A percentile compares a stretch with the other conserved stretches of the same genome.
These are phyloP conservation scores for Rhamnella rubrinervis DNA, from an alignment of 331 rosid genomes.

Conservation along the genomic window DNA sequence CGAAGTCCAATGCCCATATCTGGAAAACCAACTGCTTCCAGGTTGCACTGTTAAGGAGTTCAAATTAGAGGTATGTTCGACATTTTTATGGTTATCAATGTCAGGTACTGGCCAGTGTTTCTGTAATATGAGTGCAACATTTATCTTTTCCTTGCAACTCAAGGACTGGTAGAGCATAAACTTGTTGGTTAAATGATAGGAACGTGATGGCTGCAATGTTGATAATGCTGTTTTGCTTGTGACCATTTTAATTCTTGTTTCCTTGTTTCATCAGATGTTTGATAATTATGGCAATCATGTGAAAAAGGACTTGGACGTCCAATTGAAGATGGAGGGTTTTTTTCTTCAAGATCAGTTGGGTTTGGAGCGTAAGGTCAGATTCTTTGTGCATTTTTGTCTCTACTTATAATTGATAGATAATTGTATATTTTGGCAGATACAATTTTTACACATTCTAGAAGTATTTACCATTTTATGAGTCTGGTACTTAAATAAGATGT, in stretches of 20 bases:
- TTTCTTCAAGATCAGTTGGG: slow-evolving; percentile 32
- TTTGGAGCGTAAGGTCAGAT: slow-evolving; percentile 31
- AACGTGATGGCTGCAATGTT: slow-evolving; percentile 1
- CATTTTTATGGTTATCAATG: background rate
- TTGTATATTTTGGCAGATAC: background rate
- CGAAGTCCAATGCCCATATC: slow-evolving; percentile 22
- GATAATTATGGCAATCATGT: slow-evolving; percentile 52
- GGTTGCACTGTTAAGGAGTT: slow-evolving; percentile 40
- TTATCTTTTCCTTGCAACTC: background rate
- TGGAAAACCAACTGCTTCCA: slow-evolving; percentile 33
- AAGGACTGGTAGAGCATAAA: background rate
- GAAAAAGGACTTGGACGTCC: slow-evolving; percentile 33
- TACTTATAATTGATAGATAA: background rate
- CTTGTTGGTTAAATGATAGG: slow-evolving; percentile 5
- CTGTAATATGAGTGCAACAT: background rate
- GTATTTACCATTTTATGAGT: too few species aligned
- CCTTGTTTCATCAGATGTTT: slow-evolving; percentile 40
- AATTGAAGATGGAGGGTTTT: slow-evolving; percentile 36
- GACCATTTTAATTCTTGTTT: slow-evolving; percentile 8
- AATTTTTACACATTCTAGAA: too few species aligned
- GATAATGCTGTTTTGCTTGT: background rate
- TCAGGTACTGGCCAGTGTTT: background rate
- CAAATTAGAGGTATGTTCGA: slow-evolving; percentile 43
- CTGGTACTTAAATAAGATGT: too few species aligned
- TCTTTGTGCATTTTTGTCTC: background rate